A percentile compares a stretch with the other conserved stretches of the same genome.
Evolutionary conservation across 2,329 filamentous ascomycete genomes (phyloP).

Genomic region (Neospermospora avenae): DNA sequence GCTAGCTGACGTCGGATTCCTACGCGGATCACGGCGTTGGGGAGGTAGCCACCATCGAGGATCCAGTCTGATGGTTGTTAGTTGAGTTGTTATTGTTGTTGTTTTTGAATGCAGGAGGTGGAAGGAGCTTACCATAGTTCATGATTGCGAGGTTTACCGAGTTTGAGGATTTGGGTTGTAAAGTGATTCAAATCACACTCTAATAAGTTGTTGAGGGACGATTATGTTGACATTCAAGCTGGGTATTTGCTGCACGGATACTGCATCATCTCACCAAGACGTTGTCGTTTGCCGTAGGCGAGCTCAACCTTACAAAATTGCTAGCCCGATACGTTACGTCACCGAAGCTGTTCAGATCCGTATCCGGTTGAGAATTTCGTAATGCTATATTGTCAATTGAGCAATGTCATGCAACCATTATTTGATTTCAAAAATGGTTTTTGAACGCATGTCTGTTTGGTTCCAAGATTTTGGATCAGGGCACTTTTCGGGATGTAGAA

Average conservation of each 20-base stretch:
- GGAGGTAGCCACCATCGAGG: constrained; percentile 64
- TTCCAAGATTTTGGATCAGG: too few relatives aligned
- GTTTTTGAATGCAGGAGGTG: background rate
- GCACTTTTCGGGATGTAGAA: too few relatives aligned
- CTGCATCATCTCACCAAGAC: constrained; percentile 23
- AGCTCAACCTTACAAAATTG: background rate
- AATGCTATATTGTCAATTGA: too few relatives aligned
- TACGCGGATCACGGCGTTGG: constrained; percentile 57
- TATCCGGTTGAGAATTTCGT: too few relatives aligned
- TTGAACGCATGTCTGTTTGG: too few relatives aligned
- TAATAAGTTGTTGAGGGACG: constrained; percentile 2
- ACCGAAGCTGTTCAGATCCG: background rate
- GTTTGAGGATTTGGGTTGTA: background rate
- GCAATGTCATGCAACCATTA: too few relatives aligned
- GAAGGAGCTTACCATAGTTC: constrained; percentile 29
- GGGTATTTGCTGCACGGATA: too few relatives aligned
- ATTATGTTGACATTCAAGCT: too few relatives aligned
- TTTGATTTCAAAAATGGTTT: too few relatives aligned
- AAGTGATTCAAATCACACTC: background rate
- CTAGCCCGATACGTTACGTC: constrained; percentile 3
- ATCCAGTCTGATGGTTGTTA: constrained; percentile 46
- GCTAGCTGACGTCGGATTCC: constrained; percentile 65
- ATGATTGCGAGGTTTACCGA: constrained; percentile 16
- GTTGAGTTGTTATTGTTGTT: background rate
- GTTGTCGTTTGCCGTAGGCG: constrained; percentile 20